Conservation (phyloP, 1,139 yeast species). For the Yamadazyma sp. region DNA sequence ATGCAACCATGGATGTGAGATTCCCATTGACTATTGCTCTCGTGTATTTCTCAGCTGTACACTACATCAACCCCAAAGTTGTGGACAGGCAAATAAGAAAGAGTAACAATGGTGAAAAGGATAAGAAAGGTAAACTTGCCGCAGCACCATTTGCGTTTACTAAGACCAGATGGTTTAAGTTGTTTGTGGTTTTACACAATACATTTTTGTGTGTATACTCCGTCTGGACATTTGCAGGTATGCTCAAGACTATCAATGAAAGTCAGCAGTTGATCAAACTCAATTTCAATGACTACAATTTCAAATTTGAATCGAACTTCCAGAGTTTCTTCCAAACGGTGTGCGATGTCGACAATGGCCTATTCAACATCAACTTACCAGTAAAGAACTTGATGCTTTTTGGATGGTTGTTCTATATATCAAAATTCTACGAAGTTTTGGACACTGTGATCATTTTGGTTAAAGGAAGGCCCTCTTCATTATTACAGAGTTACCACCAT, state of each 20-base stretch:
- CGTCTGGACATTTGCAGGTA: conserved; percentile 73
- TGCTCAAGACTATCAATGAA: conserved; percentile 50
- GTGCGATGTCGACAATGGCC: conserved; percentile 62
- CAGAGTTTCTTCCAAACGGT: conserved; percentile 53
- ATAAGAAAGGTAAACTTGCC: conserved; percentile 16
- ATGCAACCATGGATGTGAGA: conserved; percentile 34
- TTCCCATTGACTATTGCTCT: conserved; percentile 62
- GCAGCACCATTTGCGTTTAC: conserved; percentile 56
- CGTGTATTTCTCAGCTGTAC: conserved; percentile 61
- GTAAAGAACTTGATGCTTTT: conserved; percentile 30
- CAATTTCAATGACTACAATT: conserved; percentile 13
- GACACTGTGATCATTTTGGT: conserved; percentile 69
- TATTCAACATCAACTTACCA: conserved; percentile 56
- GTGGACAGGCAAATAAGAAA: conserved; percentile 34
- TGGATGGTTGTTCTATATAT: conserved; percentile 69
- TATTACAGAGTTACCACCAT: conserved; percentile 76
- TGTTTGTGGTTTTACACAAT: conserved; percentile 63
- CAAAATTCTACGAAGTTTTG: conserved; percentile 71
- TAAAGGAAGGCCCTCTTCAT: conserved; percentile 68
- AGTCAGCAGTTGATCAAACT: conserved; percentile 31
- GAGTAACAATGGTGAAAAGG: conserved; percentile 12
- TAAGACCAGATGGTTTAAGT: conserved; percentile 46
- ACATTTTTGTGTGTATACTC: conserved; percentile 63
- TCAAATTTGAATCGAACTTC: conserved; percentile 15
- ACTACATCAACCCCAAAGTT: conserved; percentile 48